phyloP scores from a whole-genome alignment of 768 basidiomycete species.

The Suillus sp. region DNA sequence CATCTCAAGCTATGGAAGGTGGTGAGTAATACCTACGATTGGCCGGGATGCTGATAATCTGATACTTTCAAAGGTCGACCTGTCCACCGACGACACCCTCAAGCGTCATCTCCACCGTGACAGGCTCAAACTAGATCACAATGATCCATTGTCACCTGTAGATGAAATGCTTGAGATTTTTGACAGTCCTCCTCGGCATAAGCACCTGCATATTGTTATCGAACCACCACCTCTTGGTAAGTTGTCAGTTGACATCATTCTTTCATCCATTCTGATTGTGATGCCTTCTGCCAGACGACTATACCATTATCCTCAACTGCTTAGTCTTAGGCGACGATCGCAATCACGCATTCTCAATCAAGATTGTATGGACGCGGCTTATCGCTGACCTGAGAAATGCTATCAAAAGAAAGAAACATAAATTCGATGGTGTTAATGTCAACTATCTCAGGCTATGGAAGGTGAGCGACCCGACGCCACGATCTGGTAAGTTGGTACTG shows the following conservation, averaged over 20 bases:
- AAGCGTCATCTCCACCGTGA: neutral
- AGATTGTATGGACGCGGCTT: neutral
- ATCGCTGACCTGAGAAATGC: neutral
- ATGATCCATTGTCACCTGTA: neutral
- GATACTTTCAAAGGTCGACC: neutral
- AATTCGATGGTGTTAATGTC: neutral
- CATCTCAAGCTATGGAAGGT: conserved; percentile 8
- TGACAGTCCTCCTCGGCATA: too few species aligned
- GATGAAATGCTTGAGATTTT: neutral
- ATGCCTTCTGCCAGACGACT: too few species aligned
- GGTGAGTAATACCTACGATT: neutral
- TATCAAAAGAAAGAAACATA: neutral
- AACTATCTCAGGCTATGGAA: neutral
- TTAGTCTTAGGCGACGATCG: neutral
- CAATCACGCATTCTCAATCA: neutral
- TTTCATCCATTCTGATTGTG: too few species aligned
- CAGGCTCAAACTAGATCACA: neutral
- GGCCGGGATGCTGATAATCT: neutral
- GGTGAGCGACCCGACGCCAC: neutral
- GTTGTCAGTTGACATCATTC: too few species aligned
- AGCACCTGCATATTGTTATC: neutral
- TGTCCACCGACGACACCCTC: neutral
- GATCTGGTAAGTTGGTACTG: neutral
- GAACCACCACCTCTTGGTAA: neutral
- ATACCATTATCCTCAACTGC: neutral